A percentile compares a stretch with the other conserved stretches of the same genome.
phyloP scores from a whole-genome alignment of 768 basidiomycete genomes.

The Kwoniella shandongensis region DNA sequence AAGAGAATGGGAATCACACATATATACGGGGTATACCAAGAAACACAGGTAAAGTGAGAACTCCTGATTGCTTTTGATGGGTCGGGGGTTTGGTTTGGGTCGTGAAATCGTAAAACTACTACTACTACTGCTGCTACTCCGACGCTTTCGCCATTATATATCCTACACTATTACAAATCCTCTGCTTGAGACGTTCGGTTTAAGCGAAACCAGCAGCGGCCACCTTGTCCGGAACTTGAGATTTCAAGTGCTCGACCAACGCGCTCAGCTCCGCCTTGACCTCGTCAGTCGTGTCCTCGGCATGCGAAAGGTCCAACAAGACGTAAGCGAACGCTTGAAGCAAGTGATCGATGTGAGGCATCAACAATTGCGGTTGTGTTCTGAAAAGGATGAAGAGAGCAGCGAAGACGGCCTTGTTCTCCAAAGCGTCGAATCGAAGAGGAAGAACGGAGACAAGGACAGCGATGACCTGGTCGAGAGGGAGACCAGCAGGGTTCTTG shows the following conservation, averaged over 20 bases:
- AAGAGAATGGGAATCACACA: too few species aligned
- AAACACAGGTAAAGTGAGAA: too few species aligned
- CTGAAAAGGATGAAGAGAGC: constrained; percentile 85
- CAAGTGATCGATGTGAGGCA: constrained; percentile 74
- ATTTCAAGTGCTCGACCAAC: constrained; percentile 70
- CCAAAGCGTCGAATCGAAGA: constrained; percentile 79
- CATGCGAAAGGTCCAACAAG: constrained; percentile 66
- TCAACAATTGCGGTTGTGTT: constrained; percentile 67
- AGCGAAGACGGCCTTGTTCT: constrained; percentile 85
- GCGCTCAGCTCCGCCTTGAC: constrained; percentile 72
- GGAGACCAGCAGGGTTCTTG: constrained; percentile 73
- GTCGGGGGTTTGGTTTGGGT: too few species aligned
- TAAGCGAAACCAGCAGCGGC: constrained; percentile 66
- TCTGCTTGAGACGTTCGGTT: not conserved
- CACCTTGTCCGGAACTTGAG: constrained; percentile 73
- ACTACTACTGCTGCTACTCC: too few species aligned
- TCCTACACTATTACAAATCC: not conserved
- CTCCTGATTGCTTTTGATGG: too few species aligned
- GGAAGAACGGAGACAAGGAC: constrained; percentile 79
- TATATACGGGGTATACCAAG: too few species aligned
- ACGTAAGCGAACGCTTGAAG: constrained; percentile 77
- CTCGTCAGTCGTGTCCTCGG: constrained; percentile 79
- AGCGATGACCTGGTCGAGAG: constrained; percentile 70
- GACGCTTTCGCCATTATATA: too few species aligned
- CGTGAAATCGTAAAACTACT: too few species aligned